Evolutionary conservation across 805 yeast species (phyloP), one percentile per base, ranked within the genome.

Genomic region (Ogataea nitratoaversa): DNA sequence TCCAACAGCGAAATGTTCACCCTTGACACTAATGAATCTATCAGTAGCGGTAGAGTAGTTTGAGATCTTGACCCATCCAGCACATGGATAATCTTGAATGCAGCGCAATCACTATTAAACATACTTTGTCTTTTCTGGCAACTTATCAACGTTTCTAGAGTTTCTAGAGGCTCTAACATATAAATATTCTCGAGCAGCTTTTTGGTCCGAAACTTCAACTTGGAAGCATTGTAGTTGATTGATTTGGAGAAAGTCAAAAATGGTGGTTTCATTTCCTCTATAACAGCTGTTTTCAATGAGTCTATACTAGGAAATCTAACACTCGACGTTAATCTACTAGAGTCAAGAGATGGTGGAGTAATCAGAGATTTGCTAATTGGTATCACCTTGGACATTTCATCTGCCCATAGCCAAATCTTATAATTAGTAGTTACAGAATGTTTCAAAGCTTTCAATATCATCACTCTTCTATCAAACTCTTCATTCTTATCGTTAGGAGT

Each of bases 51-150:
- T 12, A 88, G 65, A 0, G 95, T 84, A 5, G 76, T 52, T 41
- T 79, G 84, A 0, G 95, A 84, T 47, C 85, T 76, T 7, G 95
- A 84, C 0, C 93, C 91, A 62, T 90, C 96, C 36, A 90, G 63
- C 2, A 84, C 81, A 57, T 85, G 88, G n/a, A 86, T 59, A 2
- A 86, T 54, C 48, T 81, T 83, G 50, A 79, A 72, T 11, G 78
- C 66, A 5, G 73, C 52, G 59, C 48, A 19, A 50, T 50, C 24
- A 13, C 46, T 40, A 12, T 43, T 37, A 12, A 31, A 38, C 31
- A 53, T 46, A 20, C 46, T 44, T 5, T 57, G 50, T 14, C 52
- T 50, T 4, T 46, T 46, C 17, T 60, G 61, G 9, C 61, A 52
- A 14, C 57, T 57, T 14, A 87, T 70, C 43, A 90, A 59, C 7